Conservation (phyloP, 352 stramenopile genomes). For the Phytophthora pseudosyringae region DNA sequence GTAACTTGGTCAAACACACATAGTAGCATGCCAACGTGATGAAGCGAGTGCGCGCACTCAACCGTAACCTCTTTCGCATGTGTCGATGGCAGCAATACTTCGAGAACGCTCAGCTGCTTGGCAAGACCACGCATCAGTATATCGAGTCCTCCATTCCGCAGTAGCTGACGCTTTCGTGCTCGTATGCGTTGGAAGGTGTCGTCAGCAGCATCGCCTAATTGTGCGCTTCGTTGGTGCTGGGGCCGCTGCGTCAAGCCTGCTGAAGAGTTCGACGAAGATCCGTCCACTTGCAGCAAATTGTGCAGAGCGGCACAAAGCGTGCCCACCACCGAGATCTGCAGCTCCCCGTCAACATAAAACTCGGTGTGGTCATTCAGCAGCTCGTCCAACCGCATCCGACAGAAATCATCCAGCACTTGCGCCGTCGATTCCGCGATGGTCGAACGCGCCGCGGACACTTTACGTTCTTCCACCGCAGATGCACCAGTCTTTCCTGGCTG, state of each 20-base stretch:
- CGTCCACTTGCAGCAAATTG: slow-evolving; percentile 58
- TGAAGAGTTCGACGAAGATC: neutral
- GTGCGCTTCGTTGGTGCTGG: slow-evolving; percentile 9
- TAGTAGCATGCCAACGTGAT: slow-evolving; percentile 50
- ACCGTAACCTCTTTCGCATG: slow-evolving; percentile 8
- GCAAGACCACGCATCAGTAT: slow-evolving; percentile 26
- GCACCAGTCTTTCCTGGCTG: neutral
- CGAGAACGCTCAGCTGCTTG: slow-evolving; percentile 9
- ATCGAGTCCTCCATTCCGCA: slow-evolving; percentile 48
- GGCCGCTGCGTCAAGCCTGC: neutral
- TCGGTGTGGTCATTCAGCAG: slow-evolving; percentile 37
- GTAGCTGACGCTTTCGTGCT: slow-evolving; percentile 47
- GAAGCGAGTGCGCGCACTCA: slow-evolving; percentile 33
- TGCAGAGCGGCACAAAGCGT: slow-evolving; percentile 45
- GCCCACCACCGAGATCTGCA: slow-evolving; percentile 35
- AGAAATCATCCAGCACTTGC: slow-evolving; percentile 11
- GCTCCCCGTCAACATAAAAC: slow-evolving; percentile 46
- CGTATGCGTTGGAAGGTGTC: slow-evolving; percentile 39
- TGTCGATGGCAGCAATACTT: slow-evolving; percentile 3
- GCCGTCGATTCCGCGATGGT: neutral
- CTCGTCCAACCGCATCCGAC: slow-evolving; percentile 19
- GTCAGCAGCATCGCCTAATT: slow-evolving; percentile 18
- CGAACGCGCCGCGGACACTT: neutral
- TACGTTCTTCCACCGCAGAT: neutral
- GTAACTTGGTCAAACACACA: slow-evolving; percentile 74